Conservation (phyloP, 768 basidiomycete species). For the Lactarius sp. region DNA sequence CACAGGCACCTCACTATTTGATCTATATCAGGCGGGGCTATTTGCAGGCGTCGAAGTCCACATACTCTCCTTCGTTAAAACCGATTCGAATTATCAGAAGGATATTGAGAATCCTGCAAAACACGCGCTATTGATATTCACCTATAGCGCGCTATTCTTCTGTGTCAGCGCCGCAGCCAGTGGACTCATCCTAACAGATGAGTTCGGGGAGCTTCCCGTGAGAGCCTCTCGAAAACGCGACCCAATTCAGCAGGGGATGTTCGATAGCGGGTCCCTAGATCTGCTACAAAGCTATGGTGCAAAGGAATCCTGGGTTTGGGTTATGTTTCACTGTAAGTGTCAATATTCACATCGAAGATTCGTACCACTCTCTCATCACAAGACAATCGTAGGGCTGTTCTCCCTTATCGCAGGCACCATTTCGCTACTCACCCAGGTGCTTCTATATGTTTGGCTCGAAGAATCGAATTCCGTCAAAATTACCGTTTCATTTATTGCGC, state of each 20-base stretch:
- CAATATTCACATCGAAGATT: not conserved
- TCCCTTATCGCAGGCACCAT: too few species aligned
- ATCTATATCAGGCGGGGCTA: conserved; percentile 12
- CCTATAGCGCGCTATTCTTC: conserved; percentile 24
- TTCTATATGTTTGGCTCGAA: conserved; percentile 19
- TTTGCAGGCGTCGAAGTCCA: conserved; percentile 19
- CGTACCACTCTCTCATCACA: not conserved
- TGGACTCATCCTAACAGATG: conserved; percentile 22
- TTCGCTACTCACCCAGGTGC: not conserved
- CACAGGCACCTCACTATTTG: not conserved
- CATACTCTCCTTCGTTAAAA: conserved; percentile 19
- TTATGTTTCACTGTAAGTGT: conserved; percentile 24
- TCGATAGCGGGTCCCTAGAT: conserved; percentile 15
- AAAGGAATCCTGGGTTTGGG: conserved; percentile 17
- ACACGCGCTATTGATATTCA: conserved; percentile 20
- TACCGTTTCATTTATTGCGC: conserved; percentile 9
- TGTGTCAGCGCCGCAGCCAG: conserved; percentile 20
- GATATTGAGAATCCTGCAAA: not conserved
- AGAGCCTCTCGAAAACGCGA: conserved; percentile 14
- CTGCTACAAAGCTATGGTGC: conserved; percentile 20
- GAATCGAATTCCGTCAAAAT: conserved; percentile 17
- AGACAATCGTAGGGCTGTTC: too few species aligned
- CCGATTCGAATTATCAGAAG: not conserved
- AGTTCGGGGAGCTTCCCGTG: too few species aligned
- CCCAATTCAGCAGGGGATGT: conserved; percentile 12